phyloP scores from a whole-genome alignment of 176 grass and related monocot genomes.

The Rhynchospora breviuscula region DNA sequence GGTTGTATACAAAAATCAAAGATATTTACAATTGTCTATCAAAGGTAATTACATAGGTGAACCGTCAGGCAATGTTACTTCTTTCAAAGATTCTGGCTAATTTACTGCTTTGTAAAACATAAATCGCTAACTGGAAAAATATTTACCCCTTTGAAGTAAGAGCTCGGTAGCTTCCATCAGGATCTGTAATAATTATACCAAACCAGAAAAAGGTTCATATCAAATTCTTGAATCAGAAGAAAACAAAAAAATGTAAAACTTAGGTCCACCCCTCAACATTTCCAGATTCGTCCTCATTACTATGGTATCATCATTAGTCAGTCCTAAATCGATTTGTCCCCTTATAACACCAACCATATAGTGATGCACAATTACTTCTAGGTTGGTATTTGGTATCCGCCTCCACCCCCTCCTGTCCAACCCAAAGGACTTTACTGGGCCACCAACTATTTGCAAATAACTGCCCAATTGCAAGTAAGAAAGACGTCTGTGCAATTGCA shows the following conservation, averaged over 20 bases:
- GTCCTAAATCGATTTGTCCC: background rate
- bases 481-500: background rate
- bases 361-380: background rate
- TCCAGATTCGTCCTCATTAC: background rate
- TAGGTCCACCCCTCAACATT: background rate
- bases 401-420: background rate
- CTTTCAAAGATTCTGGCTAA: background rate
- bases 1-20: background rate
- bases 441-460: background rate
- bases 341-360: background rate
- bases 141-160: slow-evolving; percentile 52
- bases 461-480: background rate
- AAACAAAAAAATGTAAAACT: background rate
- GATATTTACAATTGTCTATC: background rate
- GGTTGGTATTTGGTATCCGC: background rate
- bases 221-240: slow-evolving; percentile 9
- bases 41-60: background rate
- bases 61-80: background rate
- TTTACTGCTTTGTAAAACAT: background rate
- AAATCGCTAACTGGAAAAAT: background rate
- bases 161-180: slow-evolving; percentile 45
- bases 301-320: background rate
- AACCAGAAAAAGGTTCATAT: slow-evolving; percentile 5
- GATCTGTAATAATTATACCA: slow-evolving; percentile 49
- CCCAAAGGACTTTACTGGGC: background rate